Percentiles rank a stretch among this genome's conserved stretches.
These are phyloP conservation scores for Backusella westeae DNA, from an alignment of 192 early-diverging fungal genomes.

Conservation along the genomic window DNA sequence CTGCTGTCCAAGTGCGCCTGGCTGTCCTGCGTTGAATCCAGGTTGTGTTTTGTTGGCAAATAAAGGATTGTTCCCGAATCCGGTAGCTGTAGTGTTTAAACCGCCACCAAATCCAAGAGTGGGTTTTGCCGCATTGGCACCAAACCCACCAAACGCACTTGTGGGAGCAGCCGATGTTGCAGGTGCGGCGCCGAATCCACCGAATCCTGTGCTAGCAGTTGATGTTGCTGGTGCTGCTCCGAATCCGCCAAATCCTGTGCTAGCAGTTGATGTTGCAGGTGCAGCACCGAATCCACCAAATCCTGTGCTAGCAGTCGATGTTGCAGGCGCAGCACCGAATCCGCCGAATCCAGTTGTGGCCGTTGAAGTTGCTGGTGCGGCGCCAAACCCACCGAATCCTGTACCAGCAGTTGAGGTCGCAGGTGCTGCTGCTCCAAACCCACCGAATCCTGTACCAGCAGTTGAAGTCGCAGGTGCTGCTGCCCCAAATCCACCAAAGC, in stretches of 20 bases:
- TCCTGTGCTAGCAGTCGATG: constrained; percentile 1
- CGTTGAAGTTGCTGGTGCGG: not conserved
- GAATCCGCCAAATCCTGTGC: constrained; percentile 5
- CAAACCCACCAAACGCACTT: constrained; percentile 12
- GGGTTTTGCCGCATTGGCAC: constrained; percentile 34
- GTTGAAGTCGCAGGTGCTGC: not conserved
- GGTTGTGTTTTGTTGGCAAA: constrained; percentile 9
- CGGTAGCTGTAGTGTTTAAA: not conserved
- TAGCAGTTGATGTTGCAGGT: not conserved
- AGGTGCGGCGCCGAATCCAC: not conserved
- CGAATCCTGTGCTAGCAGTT: constrained; percentile 13
- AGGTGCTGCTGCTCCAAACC: not conserved
- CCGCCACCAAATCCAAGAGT: constrained; percentile 21
- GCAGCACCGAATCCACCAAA: constrained; percentile 7
- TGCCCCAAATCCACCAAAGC: not conserved
- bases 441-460: constrained; percentile 6
- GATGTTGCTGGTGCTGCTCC: constrained; percentile 24
- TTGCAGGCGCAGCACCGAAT: not conserved
- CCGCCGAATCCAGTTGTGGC: not conserved
- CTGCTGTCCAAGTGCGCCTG: constrained; percentile 40
- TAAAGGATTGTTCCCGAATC: not conserved
- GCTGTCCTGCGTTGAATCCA: constrained; percentile 20
- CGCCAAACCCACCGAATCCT: not conserved
- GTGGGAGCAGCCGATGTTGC: constrained; percentile 10
- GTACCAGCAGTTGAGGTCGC: not conserved